phyloP scores from a whole-genome alignment of 2,329 filamentous ascomycete genomes.

The Verticillium tricorpus region DNA sequence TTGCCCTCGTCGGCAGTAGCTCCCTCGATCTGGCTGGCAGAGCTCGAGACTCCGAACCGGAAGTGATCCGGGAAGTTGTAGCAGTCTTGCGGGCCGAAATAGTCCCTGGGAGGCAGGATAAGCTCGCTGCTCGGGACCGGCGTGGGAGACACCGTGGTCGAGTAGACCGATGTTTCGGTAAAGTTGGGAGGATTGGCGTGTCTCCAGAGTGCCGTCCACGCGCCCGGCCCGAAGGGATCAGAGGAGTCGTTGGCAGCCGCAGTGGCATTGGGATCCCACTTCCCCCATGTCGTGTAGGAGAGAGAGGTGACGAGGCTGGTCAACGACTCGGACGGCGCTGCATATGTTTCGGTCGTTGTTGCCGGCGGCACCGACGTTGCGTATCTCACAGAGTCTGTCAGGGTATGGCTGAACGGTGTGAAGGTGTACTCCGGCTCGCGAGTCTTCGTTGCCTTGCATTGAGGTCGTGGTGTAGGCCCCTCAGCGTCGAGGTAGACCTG shows the following conservation, averaged over 20 bases:
- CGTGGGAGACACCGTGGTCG: conserved; percentile 50
- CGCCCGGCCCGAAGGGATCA: neutral
- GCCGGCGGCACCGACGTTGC: conserved; percentile 24
- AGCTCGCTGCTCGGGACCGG: conserved; percentile 50
- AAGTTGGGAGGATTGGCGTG: conserved; percentile 21
- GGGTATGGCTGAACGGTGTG: conserved; percentile 23
- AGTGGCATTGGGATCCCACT: conserved; percentile 24
- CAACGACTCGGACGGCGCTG: conserved; percentile 20
- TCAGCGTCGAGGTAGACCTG: conserved; percentile 19
- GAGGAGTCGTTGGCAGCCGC: conserved; percentile 16
- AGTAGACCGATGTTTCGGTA: neutral
- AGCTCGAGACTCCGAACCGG: conserved; percentile 42
- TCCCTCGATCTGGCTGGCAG: conserved; percentile 40
- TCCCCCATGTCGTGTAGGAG: conserved; percentile 28
- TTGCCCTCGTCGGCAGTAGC: conserved; percentile 39
- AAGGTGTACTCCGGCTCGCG: conserved; percentile 21
- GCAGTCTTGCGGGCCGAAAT: neutral
- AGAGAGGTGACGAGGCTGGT: conserved; percentile 18
- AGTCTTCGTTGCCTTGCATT: conserved; percentile 16
- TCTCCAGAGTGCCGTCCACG: neutral
- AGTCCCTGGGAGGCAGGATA: neutral
- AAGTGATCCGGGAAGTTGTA: conserved; percentile 43
- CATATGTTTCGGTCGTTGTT: conserved; percentile 24
- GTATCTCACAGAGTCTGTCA: conserved; percentile 26
- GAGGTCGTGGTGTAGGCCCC: conserved; percentile 21